Base-by-base conservation (phyloP, 176 grass and related monocot genomes). In the Saccharum officinarum region DNA sequence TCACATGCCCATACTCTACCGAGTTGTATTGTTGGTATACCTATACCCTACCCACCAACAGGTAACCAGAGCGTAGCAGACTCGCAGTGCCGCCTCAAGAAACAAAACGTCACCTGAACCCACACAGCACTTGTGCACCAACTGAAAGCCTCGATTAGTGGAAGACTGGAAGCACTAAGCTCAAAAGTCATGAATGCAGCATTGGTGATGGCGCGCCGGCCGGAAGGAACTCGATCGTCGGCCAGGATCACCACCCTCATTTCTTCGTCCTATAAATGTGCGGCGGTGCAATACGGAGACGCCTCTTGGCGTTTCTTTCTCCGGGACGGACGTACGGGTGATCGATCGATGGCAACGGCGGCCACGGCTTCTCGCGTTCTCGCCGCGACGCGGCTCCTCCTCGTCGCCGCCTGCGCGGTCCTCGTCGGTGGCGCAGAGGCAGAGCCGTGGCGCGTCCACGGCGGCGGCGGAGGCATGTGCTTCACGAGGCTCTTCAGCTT, bases 401-500 rank as follows among this genome's bases (percentile, higher is more conserved):
- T 90, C 8, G 13, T 39, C 45, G 25, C 57, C 13, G 57, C 54
- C 63, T 25, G 77, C 38, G 18, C 41, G 18, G 33, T 63, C 17
- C 16, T 81, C 15, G 15, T 33, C 50, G 8, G 59, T 36, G 22
- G 40, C 38, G 31, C 33, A 22, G 17, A 54, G 6, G 18, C 12
- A 17, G 15, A 34, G 63, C 5, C 14, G 42, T 3, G 14, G 54
- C 64, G 10, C 15, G 20, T 18, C 1, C 45, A 13, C 17, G 14
- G 46, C 14, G 49, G 49, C 49, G 4, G 16, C 49, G 15, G 7
- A 5, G 5, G 46, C 46, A 73, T 72, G 39, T 92, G 90, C 84
- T 92, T 86, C 82, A 88, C 73, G 14, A 67, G 80, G 73, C 80
- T 94, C 47, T 92, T 94, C 59, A 85, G 84, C 77, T 94, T 94